Evolutionary conservation across 805 yeast species (phyloP).

Genomic region (Isabelozyma gotoi): DNA sequence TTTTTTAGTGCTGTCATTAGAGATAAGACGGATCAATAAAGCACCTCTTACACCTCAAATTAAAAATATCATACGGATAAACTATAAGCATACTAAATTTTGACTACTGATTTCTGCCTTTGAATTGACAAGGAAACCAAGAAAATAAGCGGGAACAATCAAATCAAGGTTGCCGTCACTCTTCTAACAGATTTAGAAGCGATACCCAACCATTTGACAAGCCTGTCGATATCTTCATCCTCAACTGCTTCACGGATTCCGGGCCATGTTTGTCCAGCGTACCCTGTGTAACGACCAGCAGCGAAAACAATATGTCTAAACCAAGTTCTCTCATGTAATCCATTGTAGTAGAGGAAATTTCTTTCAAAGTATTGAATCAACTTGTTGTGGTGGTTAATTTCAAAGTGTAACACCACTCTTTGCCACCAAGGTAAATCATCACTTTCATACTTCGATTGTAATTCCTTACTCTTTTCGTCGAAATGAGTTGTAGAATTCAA

Average conservation of each 20-base stretch:
- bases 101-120: too few species aligned
- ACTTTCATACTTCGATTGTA: conserved; percentile 30
- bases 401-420: conserved; percentile 29
- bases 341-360: conserved; percentile 47
- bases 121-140: too few species aligned
- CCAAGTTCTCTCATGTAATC: conserved; percentile 54
- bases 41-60: too few species aligned
- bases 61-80: too few species aligned
- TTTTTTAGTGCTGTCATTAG: too few species aligned
- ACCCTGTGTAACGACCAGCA: conserved; percentile 53
- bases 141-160: too few species aligned
- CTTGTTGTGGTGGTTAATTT: conserved; percentile 34
- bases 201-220: conserved; percentile 45
- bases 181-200: conserved; percentile 37
- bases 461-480: conserved; percentile 24
- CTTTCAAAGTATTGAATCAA: conserved; percentile 50
- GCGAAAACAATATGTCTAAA: conserved; percentile 65
- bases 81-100: too few species aligned
- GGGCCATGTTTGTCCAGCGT: conserved; percentile 54
- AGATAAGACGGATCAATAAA: too few species aligned
- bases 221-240: conserved; percentile 43
- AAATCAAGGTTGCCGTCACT: conserved; percentile 13
- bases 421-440: conserved; percentile 36
- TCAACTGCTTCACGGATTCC: conserved; percentile 57
- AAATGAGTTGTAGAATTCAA: conserved; percentile 21